Evolutionary conservation across 768 basidiomycete genomes (phyloP).

Genomic region (Lyophyllum semitale): DNA sequence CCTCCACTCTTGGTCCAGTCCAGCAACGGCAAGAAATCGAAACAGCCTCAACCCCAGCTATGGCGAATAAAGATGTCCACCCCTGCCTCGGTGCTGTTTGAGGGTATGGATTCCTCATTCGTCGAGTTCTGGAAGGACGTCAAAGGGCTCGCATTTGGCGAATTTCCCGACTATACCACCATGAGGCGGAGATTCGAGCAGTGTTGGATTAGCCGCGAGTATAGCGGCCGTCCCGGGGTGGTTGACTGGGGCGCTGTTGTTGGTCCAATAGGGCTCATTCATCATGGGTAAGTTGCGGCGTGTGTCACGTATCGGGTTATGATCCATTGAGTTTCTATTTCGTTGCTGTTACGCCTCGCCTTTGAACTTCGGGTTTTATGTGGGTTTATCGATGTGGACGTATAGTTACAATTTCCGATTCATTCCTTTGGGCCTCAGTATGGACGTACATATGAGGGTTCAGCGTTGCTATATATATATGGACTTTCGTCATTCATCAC

Average conservation of each 20-base stretch:
- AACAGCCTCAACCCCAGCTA: slow-evolving; percentile 17
- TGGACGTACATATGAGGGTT: too few species aligned
- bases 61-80: slow-evolving; percentile 31
- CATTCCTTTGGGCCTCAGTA: too few species aligned
- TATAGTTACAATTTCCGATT: too few species aligned
- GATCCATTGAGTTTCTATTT: too few species aligned
- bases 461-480: too few species aligned
- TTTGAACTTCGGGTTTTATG: too few species aligned
- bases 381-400: too few species aligned
- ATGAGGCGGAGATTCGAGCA: slow-evolving; percentile 23
- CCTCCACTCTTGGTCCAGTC: background rate
- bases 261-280: background rate
- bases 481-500: too few species aligned
- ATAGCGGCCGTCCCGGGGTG: slow-evolving; percentile 13
- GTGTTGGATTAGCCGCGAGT: slow-evolving; percentile 16
- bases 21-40: background rate
- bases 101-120: slow-evolving; percentile 27
- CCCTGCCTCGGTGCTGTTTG: slow-evolving; percentile 25
- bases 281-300: background rate
- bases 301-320: too few species aligned
- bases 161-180: slow-evolving; percentile 27
- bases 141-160: slow-evolving; percentile 30
- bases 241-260: slow-evolving; percentile 13
- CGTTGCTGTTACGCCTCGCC: too few species aligned
- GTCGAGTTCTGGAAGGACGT: slow-evolving; percentile 31